A percentile compares a stretch with the other conserved stretches of the same genome.
These are phyloP conservation scores for Kodamaea neixiangensis DNA, from an alignment of 805 yeast species.

Conservation along the genomic window DNA sequence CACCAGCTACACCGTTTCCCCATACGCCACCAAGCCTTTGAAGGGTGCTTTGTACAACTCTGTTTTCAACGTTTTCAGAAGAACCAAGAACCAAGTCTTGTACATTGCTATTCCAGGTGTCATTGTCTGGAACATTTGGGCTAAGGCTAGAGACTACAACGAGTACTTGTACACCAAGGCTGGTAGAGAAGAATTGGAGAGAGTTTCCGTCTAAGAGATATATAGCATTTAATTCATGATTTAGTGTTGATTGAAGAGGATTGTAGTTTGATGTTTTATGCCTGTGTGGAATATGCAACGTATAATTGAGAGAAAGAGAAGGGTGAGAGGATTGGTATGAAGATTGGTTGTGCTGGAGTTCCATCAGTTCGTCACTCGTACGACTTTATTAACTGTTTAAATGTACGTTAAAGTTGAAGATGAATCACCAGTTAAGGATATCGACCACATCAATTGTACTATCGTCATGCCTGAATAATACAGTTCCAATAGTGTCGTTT, in stretches of 20 bases:
- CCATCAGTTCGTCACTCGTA: no score
- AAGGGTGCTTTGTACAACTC: slow-evolving; percentile 84
- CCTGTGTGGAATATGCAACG: no score
- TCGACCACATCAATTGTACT: no score
- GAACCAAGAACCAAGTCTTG: slow-evolving; percentile 83
- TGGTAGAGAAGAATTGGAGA: slow-evolving; percentile 92
- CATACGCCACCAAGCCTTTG: slow-evolving; percentile 90
- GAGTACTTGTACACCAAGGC: slow-evolving; percentile 95
- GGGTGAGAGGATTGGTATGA: no score
- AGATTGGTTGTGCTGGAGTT: no score
- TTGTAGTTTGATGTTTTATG: background rate
- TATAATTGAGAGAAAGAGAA: no score
- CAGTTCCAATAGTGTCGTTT: background rate
- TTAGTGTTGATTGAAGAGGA: background rate
- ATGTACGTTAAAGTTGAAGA: no score
- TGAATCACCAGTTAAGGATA: no score
- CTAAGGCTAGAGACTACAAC: slow-evolving; percentile 84
- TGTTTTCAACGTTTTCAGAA: slow-evolving; percentile 90
- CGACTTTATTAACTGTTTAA: no score
- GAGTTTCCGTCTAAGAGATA: slow-evolving; percentile 45
- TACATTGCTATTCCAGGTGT: slow-evolving; percentile 77
- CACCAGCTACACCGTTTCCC: slow-evolving; percentile 87
- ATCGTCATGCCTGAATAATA: no score
- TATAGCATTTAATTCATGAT: background rate
- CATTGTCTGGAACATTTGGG: slow-evolving; percentile 85